Evolutionary conservation across 768 basidiomycete genomes (phyloP).

Genomic region (Lactifluus pinguis): DNA sequence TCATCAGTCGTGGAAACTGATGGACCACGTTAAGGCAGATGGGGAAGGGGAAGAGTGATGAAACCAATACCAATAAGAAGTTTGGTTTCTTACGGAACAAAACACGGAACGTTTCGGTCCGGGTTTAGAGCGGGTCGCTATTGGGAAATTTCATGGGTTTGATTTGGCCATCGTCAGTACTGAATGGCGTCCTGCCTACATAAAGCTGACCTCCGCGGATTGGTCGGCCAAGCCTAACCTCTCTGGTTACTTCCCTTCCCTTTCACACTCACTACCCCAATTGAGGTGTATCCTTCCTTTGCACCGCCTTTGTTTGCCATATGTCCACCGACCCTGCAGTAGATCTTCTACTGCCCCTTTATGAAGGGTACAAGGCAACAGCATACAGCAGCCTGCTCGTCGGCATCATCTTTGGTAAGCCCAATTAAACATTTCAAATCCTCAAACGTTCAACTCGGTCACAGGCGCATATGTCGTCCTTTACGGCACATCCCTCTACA

Average conservation of each 20-base stretch:
- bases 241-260: neutral
- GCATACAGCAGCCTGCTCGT: constrained; percentile 4
- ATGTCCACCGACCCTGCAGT: neutral
- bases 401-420: constrained; percentile 13
- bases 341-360: neutral
- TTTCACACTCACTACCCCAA: neutral
- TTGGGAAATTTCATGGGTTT: neutral
- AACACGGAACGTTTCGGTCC: no score
- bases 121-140: neutral
- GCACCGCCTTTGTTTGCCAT: neutral
- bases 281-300: neutral
- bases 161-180: no score
- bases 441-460: no score
- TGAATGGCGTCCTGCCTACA: no score
- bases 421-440: neutral
- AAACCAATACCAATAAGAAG: no score
- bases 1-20: no score
- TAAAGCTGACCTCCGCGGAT: neutral
- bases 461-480: constrained; percentile 4
- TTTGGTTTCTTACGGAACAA: no score
- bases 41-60: no score
- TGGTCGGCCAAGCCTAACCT: no score
- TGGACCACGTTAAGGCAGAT: no score
- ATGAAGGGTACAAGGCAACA: neutral
- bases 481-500: constrained; percentile 8